A percentile compares a stretch with the other conserved stretches of the same genome.
These are phyloP conservation scores for Nitzschia palea DNA, from an alignment of 108 stramenopile species.

Conservation along the genomic window DNA sequence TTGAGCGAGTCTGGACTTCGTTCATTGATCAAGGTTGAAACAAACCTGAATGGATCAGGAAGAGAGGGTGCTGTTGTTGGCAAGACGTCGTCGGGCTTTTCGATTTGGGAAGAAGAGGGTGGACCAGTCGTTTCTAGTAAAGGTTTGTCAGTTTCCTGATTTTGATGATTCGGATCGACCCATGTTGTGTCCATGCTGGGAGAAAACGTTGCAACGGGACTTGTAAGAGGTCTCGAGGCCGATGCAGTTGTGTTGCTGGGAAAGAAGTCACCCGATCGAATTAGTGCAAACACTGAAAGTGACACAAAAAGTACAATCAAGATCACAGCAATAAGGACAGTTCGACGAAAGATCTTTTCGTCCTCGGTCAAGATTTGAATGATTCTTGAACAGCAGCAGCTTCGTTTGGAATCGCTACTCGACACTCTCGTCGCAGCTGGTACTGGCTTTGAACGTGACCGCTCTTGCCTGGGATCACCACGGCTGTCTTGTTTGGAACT, in stretches of 20 bases:
- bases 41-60: not conserved
- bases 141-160: too few relatives aligned
- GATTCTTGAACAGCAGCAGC: not conserved
- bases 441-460: not conserved
- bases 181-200: too few relatives aligned
- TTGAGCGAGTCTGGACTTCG: not conserved
- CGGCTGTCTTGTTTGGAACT: not conserved
- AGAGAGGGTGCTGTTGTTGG: not conserved
- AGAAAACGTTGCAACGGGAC: too few relatives aligned
- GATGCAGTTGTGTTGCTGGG: too few relatives aligned
- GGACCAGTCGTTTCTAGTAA: too few relatives aligned
- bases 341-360: not conserved
- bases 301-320: constrained; percentile 1
- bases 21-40: not conserved
- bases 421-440: not conserved
- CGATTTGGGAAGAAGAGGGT: too few relatives aligned
- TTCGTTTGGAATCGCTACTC: not conserved
- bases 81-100: too few relatives aligned
- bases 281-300: not conserved
- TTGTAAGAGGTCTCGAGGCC: too few relatives aligned
- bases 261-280: not conserved
- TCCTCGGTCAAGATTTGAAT: not conserved
- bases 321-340: not conserved
- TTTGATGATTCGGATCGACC: too few relatives aligned
- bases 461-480: not conserved